Base-by-base conservation (phyloP, 1,139 yeast species). In the Sugiyamaella neomexicana region DNA sequence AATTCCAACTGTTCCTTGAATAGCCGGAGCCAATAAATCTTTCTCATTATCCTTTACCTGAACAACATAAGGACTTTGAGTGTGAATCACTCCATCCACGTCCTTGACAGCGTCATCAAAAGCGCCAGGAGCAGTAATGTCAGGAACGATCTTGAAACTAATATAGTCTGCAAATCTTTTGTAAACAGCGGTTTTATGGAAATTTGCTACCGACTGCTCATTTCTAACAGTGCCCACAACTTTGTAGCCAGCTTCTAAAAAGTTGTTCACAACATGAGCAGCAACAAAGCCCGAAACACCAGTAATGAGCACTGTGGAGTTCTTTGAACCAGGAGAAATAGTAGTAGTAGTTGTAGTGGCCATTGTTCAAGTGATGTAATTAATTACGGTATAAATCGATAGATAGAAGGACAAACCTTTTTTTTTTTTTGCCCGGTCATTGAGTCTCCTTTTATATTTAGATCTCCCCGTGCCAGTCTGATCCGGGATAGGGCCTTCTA, bases 71-170 rank as follows among this genome's bases (percentile, higher is more conserved):
- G 43, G 43, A 23, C 38, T 34, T 13, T 34, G 38, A n/a, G 38
- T 34, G 16, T 34, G 38, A 16, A 39, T 20, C 25, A 39, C 46
- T 15, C 37, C 37, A 10, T 42, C 37, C 15, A 42, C 46, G 9
- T 64, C 67, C 56, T 74, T 64, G 52, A 83, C 70, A 1, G 75
- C 77, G 8, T 71, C 68, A 61, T 80, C 81, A 57, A 82, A 81
- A 0, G 86, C 86, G 40, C 70, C 72, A 5, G 68, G 70, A 6
- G 67, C 69, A 12, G 72, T 68, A 55, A 82, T 74, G 57, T 81
- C 84, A 10, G 68, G 62, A n/a, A 82, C 84, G 8, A 39, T 39
- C 29, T 39, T 23, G 12, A 39, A 39, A 12, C 15, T 17, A 15
- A 39, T 16, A 16, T 17, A 16, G 17, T 39, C 43, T 10, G 43